phyloP scores from a whole-genome alignment of 257 asterid genomes.

The Scutellaria barbata region DNA sequence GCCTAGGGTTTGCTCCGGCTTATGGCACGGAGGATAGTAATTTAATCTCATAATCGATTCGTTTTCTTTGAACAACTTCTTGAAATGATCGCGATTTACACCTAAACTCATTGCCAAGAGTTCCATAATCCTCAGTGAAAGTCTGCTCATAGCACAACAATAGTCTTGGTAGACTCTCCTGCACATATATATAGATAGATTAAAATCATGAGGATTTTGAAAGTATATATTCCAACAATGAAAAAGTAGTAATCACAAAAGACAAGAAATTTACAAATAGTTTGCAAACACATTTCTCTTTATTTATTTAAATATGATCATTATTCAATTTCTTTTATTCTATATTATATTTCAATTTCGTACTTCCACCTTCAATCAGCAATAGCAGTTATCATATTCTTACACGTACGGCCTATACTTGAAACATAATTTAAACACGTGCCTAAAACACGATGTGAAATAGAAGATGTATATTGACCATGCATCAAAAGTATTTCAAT shows the following conservation, averaged over 20 bases:
- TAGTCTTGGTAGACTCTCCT: slow-evolving; percentile 67
- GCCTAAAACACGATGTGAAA: too few species aligned
- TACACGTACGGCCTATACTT: too few species aligned
- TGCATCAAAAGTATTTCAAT: neutral
- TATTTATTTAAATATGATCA: too few species aligned
- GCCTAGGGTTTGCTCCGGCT: slow-evolving; percentile 72
- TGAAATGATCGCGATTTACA: slow-evolving; percentile 41
- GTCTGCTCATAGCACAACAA: slow-evolving; percentile 60
- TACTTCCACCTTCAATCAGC: too few species aligned
- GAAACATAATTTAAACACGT: too few species aligned
- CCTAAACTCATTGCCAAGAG: slow-evolving; percentile 74
- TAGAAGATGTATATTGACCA: too few species aligned
- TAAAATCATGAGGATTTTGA: neutral
- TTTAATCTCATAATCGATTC: slow-evolving; percentile 78
- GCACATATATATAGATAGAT: neutral
- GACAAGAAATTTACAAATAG: too few species aligned
- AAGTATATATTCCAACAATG: neutral
- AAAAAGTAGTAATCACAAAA: neutral
- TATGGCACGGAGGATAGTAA: slow-evolving; percentile 73
- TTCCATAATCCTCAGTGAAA: slow-evolving; percentile 70
- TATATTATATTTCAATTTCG: too few species aligned
- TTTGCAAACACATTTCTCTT: too few species aligned
- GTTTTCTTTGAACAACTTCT: slow-evolving; percentile 59
- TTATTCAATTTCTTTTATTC: too few species aligned
- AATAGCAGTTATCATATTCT: too few species aligned